Evolutionary conservation across 306 rosid genomes (phyloP).

Genomic region (Spatholobus suberectus): DNA sequence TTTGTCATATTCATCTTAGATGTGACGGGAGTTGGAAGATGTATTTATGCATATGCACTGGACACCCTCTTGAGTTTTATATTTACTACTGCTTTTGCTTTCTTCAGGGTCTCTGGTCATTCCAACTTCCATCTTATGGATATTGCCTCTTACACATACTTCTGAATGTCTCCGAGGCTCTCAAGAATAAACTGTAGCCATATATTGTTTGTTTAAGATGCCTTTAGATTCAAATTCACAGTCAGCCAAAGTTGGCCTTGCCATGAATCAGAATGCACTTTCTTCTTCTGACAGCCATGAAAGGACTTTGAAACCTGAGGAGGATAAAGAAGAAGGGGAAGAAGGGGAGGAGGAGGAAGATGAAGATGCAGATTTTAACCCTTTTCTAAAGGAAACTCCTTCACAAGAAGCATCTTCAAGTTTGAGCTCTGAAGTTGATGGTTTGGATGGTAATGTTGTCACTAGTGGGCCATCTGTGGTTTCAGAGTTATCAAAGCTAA

Average conservation of each 20-base stretch:
- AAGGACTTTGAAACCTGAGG: slow-evolving; percentile 49
- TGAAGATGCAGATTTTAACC: slow-evolving; percentile 83
- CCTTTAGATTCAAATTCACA: slow-evolving; percentile 48
- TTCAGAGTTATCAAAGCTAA: slow-evolving; percentile 39
- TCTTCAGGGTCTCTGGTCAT: slow-evolving; percentile 41
- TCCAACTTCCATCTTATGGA: slow-evolving; percentile 37
- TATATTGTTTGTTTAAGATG: slow-evolving; percentile 49
- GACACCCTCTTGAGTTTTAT: neutral
- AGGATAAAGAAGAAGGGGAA: slow-evolving; percentile 47
- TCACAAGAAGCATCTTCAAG: slow-evolving; percentile 88
- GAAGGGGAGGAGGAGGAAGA: slow-evolving; percentile 71
- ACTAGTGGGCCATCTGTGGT: slow-evolving; percentile 44
- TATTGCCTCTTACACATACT: neutral
- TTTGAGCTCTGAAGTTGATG: slow-evolving; percentile 86
- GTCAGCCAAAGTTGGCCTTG: slow-evolving; percentile 44
- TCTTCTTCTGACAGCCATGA: slow-evolving; percentile 41
- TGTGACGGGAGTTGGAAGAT: slow-evolving; percentile 23
- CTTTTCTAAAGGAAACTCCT: slow-evolving; percentile 70
- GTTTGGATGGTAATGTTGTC: slow-evolving; percentile 64
- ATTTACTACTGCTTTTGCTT: slow-evolving; percentile 34
- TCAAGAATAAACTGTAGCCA: slow-evolving; percentile 11
- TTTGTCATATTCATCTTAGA: neutral
- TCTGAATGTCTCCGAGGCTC: slow-evolving; percentile 28
- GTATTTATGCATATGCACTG: slow-evolving; percentile 20
- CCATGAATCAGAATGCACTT: slow-evolving; percentile 35